Evolutionary conservation across 192 early-diverging fungal genomes (phyloP).

Genomic region (Pecoramyces ruminantium): DNA sequence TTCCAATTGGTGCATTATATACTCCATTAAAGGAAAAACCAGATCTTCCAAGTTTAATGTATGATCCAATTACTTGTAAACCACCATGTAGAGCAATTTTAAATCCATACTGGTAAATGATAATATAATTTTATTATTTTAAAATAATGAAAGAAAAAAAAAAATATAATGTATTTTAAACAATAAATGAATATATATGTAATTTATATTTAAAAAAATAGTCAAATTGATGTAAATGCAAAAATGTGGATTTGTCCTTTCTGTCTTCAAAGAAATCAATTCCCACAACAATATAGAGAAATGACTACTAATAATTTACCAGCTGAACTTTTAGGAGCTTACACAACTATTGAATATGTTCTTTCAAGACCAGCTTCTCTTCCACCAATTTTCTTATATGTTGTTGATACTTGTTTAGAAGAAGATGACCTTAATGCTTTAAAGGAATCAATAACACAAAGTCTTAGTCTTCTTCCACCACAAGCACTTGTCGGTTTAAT

Average conservation of each 20-base stretch:
- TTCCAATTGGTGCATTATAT: slow-evolving; percentile 83
- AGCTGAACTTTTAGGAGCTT: slow-evolving; percentile 75
- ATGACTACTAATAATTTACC: slow-evolving; percentile 83
- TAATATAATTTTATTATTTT: background rate
- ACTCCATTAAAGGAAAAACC: slow-evolving; percentile 87
- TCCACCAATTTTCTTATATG: slow-evolving; percentile 90
- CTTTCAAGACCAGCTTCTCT: slow-evolving; percentile 56
- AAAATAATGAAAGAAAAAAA: no score
- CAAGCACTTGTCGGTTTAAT: slow-evolving; percentile 87
- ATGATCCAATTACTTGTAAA: slow-evolving; percentile 97
- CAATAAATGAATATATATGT: no score
- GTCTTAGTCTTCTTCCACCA: slow-evolving; percentile 77
- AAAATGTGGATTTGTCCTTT: slow-evolving; percentile 99
- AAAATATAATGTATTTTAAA: no score
- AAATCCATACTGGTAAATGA: slow-evolving; percentile 84
- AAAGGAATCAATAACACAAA: slow-evolving; percentile 81
- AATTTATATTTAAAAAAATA: slow-evolving; percentile 9
- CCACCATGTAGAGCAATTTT: slow-evolving; percentile 85
- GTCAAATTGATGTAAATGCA: slow-evolving; percentile 87
- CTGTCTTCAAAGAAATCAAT: slow-evolving; percentile 88
- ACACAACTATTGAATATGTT: slow-evolving; percentile 93
- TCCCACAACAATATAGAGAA: slow-evolving; percentile 94
- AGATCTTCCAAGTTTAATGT: slow-evolving; percentile 66
- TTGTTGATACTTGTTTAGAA: slow-evolving; percentile 92
- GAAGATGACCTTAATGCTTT: slow-evolving; percentile 90